Conservation (phyloP, 371 early-diverging fungal species). For the Lichtheimia hyalospora region DNA sequence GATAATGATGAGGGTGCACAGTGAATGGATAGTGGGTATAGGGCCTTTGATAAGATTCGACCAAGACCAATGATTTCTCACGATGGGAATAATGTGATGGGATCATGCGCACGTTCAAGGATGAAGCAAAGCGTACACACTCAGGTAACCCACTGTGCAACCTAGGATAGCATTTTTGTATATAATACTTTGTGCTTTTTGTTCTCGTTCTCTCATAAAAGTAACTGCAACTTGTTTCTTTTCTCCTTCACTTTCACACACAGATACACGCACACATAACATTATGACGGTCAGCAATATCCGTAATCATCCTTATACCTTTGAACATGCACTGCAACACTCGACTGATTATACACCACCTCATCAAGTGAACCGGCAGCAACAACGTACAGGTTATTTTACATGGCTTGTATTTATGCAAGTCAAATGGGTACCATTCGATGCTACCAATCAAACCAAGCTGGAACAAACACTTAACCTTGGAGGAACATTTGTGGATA, state of each 20-base stretch:
- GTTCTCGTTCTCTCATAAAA: neutral
- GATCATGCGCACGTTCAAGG: conserved; percentile 14
- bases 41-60: neutral
- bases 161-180: conserved; percentile 6
- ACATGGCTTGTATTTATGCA: conserved; percentile 51
- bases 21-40: neutral
- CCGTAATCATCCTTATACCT: conserved; percentile 39
- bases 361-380: conserved; percentile 10
- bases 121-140: neutral
- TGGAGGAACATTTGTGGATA: conserved; percentile 53
- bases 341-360: conserved; percentile 23
- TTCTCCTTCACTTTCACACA: conserved; percentile 12
- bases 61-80: conserved; percentile 16
- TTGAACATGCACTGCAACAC: conserved; percentile 37
- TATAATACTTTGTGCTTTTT: conserved; percentile 3
- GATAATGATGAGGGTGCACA: neutral
- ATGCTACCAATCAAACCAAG: conserved; percentile 37
- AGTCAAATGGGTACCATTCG: conserved; percentile 48
- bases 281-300: conserved; percentile 18
- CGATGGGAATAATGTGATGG: conserved; percentile 23
- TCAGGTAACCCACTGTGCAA: conserved; percentile 1
- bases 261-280: neutral
- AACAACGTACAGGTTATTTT: conserved; percentile 23
- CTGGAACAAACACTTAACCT: conserved; percentile 45
- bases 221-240: conserved; percentile 5